phyloP scores from a whole-genome alignment of 2,329 filamentous ascomycete species.

The Hypoxylon sp. region DNA sequence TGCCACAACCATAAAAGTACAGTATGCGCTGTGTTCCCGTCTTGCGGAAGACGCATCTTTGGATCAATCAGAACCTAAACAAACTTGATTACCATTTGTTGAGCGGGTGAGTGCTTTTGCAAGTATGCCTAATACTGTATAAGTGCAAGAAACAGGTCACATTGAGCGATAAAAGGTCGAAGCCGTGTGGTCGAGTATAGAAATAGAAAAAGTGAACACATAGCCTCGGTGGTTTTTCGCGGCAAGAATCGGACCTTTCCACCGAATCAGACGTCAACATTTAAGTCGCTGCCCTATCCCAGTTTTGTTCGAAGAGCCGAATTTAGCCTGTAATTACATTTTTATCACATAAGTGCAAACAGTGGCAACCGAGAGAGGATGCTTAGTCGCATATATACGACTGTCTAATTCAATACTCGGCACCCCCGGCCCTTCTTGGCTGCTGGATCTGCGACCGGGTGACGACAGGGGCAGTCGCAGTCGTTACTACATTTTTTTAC shows the following conservation, averaged over 20 bases:
- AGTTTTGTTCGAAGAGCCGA: conserved; percentile 44
- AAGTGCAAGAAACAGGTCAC: conserved; percentile 26
- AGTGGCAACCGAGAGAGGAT: conserved; percentile 7
- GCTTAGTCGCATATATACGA: conserved; percentile 22
- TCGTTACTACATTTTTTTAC: conserved; percentile 44
- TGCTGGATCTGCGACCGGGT: conserved; percentile 46
- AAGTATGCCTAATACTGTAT: conserved; percentile 29
- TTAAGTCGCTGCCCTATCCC: conserved; percentile 27
- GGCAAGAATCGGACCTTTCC: conserved; percentile 48
- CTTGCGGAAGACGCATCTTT: neutral
- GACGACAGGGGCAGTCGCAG: conserved; percentile 45
- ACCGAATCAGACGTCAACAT: conserved; percentile 46
- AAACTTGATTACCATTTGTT: conserved; percentile 1
- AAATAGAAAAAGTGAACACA: conserved; percentile 27
- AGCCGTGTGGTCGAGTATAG: conserved; percentile 9
- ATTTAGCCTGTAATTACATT: conserved; percentile 51
- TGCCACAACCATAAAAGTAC: neutral
- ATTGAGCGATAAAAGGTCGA: conserved; percentile 40
- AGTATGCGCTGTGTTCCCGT: conserved; percentile 2
- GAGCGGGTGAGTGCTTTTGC: conserved; percentile 10
- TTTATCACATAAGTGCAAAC: conserved; percentile 34
- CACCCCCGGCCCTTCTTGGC: conserved; percentile 41
- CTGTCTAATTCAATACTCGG: conserved; percentile 47
- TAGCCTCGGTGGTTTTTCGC: conserved; percentile 44
- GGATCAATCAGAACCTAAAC: neutral